These are phyloP conservation scores for Termitomyces sp. DNA, from an alignment of 768 basidiomycete genomes.

Conservation along the genomic window DNA sequence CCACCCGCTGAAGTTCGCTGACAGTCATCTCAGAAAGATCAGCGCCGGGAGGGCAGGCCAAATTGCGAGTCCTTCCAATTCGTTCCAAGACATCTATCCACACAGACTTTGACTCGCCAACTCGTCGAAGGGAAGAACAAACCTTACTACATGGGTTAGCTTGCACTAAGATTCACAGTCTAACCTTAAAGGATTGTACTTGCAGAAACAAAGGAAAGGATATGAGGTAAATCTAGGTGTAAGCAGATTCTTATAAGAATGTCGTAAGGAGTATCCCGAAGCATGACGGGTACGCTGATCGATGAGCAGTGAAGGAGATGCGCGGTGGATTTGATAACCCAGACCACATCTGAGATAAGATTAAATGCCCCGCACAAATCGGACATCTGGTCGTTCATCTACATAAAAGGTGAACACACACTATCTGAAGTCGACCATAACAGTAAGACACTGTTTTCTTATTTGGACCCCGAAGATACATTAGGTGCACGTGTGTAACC, in stretches of 20 bases:
- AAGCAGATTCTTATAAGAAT: conserved; percentile 3
- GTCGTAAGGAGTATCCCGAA: conserved; percentile 5
- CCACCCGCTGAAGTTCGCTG: not conserved
- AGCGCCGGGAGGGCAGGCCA: not conserved
- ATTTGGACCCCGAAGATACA: too few relatives aligned
- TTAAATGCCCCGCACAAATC: not conserved
- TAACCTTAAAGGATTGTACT: not conserved
- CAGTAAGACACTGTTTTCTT: too few relatives aligned
- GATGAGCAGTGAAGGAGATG: too few relatives aligned
- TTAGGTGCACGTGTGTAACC: not conserved
- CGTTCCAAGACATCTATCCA: not conserved
- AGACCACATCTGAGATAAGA: not conserved
- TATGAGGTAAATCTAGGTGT: conserved; percentile 8
- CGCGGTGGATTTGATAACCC: too few relatives aligned
- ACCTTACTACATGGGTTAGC: conserved; percentile 3
- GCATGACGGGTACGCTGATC: not conserved
- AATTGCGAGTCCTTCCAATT: not conserved
- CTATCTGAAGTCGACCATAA: too few relatives aligned
- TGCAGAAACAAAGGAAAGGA: conserved; percentile 9
- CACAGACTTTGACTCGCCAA: conserved; percentile 2
- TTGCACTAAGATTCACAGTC: too few relatives aligned
- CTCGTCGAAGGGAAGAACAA: conserved; percentile 9
- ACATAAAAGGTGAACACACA: too few relatives aligned
- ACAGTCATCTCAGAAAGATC: not conserved
- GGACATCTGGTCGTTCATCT: too few relatives aligned